Evolutionary conservation across 805 yeast genomes (phyloP), one percentile per base, ranked within the genome.

Genomic region (Wickerhamomyces kurtzmanii): DNA sequence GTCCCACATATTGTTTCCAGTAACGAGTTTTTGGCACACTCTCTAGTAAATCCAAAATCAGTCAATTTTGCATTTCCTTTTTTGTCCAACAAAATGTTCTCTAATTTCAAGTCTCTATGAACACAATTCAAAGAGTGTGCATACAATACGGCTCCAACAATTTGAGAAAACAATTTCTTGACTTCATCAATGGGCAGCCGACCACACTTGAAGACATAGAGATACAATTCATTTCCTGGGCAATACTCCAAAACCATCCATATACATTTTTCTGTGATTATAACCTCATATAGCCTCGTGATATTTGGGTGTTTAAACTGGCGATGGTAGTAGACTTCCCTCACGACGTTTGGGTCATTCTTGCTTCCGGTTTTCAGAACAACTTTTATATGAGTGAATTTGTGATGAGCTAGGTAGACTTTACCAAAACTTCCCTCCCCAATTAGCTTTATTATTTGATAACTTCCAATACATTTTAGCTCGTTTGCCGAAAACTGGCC

Each of bases 351-450:
- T 18, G 93, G 86, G 47, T 84, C 94, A 26, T 68, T 70, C 33
- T 76, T 73, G 10, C 63, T 57, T 7, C 94, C 89, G 23, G 85
- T 80, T 44, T 89, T 89, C 36, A 91, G 54, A 12, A 91, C 97
- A 3, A 89, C 82, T 46, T 71, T 76, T n/a, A 73, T 62, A 30
- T 75, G 74, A 8, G 94, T 68, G 25, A 86, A 61, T 28, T 67
- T 66, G 45, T 89, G 97, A 20, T 62, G 62, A 2, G 96, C 97
- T 17, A 89, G 57, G 49, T 79, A 91, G 1, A 86, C 94, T 45
- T 81, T 82, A 7, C 97, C 96, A 63, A 86, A 89, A 3, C 94
- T 69, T 8, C 96, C 96, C 42, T 83, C 86, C 2, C 96, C 97
- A 14, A 89, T 78, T 38, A 77, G 82, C 32, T 74, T 62, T 6